Conservation (phyloP, 768 basidiomycete species). For the Tricholoma bakamatsutake region DNA sequence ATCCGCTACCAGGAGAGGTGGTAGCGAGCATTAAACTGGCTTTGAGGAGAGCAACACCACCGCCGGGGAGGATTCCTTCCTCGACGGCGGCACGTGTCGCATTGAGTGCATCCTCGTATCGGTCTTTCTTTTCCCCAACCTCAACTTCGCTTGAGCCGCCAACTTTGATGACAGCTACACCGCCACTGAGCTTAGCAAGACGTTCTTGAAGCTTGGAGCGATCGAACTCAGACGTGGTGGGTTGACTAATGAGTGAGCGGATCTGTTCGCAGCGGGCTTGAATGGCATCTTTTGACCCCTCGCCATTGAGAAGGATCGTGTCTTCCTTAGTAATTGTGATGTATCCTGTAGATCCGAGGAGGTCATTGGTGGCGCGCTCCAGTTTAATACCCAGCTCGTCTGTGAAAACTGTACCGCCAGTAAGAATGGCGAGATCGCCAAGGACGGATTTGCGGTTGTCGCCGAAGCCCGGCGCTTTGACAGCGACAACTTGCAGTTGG, state of each 20-base stretch:
- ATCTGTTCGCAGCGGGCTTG: conserved; percentile 95
- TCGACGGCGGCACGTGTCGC: conserved; percentile 98
- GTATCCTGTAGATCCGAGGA: conserved; percentile 87
- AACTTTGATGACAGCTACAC: conserved; percentile 98
- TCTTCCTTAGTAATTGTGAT: conserved; percentile 98
- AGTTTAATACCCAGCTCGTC: conserved; percentile 97
- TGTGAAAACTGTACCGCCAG: conserved; percentile 96
- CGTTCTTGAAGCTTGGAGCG: conserved; percentile 93
- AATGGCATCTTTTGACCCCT: conserved; percentile 86
- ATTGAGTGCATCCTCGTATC: conserved; percentile 95
- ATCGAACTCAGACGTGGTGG: conserved; percentile 90
- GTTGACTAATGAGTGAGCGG: conserved; percentile 73
- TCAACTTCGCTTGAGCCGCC: conserved; percentile 93
- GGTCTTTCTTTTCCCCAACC: conserved; percentile 99
- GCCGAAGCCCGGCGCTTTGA: conserved; percentile 98
- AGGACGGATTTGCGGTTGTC: conserved; percentile 99
- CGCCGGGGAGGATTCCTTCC: conserved; percentile 97
- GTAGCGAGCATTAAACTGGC: conserved; percentile 69
- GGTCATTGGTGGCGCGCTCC: conserved; percentile 79
- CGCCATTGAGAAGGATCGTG: conserved; percentile 92
- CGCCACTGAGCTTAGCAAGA: conserved; percentile 91
- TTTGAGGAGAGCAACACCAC: conserved; percentile 90
- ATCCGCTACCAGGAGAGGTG: conserved; percentile 39
- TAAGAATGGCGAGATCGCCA: conserved; percentile 94
- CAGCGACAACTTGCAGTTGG: conserved; percentile 87